Percentiles rank a stretch among this genome's conserved stretches.
Conservation (phyloP, 495 filamentous ascomycete species). For the Aspergillus sclerotioniger region DNA sequence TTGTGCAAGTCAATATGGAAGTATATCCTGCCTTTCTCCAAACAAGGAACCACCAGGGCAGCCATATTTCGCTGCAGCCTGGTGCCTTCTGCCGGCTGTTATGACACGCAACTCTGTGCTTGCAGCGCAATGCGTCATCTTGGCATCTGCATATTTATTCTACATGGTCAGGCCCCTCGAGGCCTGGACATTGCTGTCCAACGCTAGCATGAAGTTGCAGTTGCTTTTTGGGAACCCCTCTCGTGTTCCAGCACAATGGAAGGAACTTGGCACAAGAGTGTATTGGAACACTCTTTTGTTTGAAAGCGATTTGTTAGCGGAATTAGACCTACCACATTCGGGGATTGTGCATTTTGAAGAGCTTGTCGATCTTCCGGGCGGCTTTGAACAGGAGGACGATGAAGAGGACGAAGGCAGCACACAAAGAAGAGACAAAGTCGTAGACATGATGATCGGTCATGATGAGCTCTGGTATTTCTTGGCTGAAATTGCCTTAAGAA, state of each 20-base stretch:
- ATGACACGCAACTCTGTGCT: slow-evolving; percentile 77
- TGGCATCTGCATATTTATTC: slow-evolving; percentile 77
- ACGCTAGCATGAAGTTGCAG: slow-evolving; percentile 77
- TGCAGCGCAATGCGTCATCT: slow-evolving; percentile 73
- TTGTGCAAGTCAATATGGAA: slow-evolving; percentile 65
- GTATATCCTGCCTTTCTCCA: slow-evolving; percentile 69
- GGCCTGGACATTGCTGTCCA: slow-evolving; percentile 77
- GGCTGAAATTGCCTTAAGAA: slow-evolving; percentile 73
- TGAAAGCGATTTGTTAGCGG: slow-evolving; percentile 77
- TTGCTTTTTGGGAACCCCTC: slow-evolving; percentile 69
- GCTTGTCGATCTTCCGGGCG: slow-evolving; percentile 70
- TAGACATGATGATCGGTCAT: slow-evolving; percentile 47
- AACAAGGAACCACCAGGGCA: slow-evolving; percentile 73
- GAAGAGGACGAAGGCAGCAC: slow-evolving; percentile 43
- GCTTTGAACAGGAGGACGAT: slow-evolving; percentile 60
- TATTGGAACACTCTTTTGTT: slow-evolving; percentile 84
- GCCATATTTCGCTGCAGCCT: slow-evolving; percentile 76
- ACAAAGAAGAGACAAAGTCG: slow-evolving; percentile 8
- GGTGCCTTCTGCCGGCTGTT: slow-evolving; percentile 70
- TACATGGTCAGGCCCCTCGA: slow-evolving; percentile 78
- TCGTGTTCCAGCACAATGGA: slow-evolving; percentile 63
- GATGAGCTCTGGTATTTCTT: slow-evolving; percentile 85
- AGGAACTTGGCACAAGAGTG: slow-evolving; percentile 70
- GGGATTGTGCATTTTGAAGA: slow-evolving; percentile 80
- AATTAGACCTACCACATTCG: slow-evolving; percentile 77